Conservation (phyloP, 2,329 filamentous ascomycete species). For the Penicillium fuscoglaucum region DNA sequence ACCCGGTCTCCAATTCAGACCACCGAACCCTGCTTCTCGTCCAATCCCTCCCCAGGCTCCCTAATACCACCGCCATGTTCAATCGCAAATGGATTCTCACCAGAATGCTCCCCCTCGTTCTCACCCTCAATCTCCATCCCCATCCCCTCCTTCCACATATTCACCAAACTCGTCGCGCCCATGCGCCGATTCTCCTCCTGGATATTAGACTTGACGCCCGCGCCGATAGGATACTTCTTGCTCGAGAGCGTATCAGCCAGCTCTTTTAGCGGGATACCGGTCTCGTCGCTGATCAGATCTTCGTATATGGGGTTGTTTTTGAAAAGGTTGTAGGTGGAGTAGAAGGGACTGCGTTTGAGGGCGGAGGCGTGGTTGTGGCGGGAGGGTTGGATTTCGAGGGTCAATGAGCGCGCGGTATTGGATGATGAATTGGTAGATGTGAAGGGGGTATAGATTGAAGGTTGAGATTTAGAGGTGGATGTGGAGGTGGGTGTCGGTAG, state of each 20-base stretch:
- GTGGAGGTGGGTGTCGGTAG: slow-evolving; percentile 9
- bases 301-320: slow-evolving; percentile 25
- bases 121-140: background rate
- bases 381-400: slow-evolving; percentile 30
- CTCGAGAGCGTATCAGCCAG: slow-evolving; percentile 36
- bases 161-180: slow-evolving; percentile 31
- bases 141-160: slow-evolving; percentile 26
- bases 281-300: slow-evolving; percentile 30
- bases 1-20: background rate
- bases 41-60: background rate
- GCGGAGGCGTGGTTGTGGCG: slow-evolving; percentile 32
- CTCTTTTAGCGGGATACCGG: slow-evolving; percentile 28
- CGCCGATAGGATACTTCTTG: slow-evolving; percentile 25
- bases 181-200: slow-evolving; percentile 22
- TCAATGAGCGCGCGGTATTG: slow-evolving; percentile 15
- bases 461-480: background rate
- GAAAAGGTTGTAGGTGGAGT: slow-evolving; percentile 28
- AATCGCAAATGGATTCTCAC: background rate
- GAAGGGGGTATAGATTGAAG: background rate
- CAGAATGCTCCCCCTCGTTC: no score
- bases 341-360: slow-evolving; percentile 36
- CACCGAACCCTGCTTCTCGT: background rate
- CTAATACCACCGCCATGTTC: background rate
- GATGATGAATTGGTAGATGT: background rate
- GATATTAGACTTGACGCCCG: slow-evolving; percentile 22